A percentile compares a stretch with the other conserved stretches of the same genome.
These are phyloP conservation scores for Magnolia changhungtana DNA, from an alignment of 164 flowering plant genomes.

Conservation along the genomic window DNA sequence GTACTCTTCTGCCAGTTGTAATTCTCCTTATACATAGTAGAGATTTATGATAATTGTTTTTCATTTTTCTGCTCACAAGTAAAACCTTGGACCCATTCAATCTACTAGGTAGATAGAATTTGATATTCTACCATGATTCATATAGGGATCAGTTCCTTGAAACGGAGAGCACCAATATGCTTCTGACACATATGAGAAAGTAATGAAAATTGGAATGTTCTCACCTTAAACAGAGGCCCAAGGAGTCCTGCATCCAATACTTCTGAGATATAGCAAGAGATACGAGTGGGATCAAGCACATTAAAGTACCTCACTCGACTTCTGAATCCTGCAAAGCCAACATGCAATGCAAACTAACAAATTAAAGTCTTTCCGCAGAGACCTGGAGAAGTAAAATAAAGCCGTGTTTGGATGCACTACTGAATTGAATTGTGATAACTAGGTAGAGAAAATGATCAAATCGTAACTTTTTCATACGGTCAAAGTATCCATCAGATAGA, in stretches of 20 bases:
- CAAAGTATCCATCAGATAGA: not conserved
- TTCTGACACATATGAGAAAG: no score
- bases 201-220: not conserved
- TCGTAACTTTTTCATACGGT: not conserved
- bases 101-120: not conserved
- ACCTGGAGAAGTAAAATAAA: not conserved
- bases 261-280: conserved; percentile 61
- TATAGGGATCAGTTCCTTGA: not conserved
- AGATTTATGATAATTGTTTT: not conserved
- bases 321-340: conserved; percentile 51
- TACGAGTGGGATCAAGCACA: conserved; percentile 45
- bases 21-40: not conserved
- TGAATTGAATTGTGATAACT: not conserved
- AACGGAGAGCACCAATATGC: not conserved
- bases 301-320: conserved; percentile 60
- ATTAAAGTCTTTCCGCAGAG: not conserved
- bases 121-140: not conserved
- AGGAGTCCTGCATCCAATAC: conserved; percentile 71
- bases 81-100: not conserved
- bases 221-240: conserved; percentile 84
- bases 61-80: not conserved
- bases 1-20: no score
- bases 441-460: not conserved
- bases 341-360: not conserved
- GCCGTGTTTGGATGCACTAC: not conserved